These are phyloP conservation scores for Saccharomycopsis sp. DNA, from an alignment of 805 yeast species.

Conservation along the genomic window DNA sequence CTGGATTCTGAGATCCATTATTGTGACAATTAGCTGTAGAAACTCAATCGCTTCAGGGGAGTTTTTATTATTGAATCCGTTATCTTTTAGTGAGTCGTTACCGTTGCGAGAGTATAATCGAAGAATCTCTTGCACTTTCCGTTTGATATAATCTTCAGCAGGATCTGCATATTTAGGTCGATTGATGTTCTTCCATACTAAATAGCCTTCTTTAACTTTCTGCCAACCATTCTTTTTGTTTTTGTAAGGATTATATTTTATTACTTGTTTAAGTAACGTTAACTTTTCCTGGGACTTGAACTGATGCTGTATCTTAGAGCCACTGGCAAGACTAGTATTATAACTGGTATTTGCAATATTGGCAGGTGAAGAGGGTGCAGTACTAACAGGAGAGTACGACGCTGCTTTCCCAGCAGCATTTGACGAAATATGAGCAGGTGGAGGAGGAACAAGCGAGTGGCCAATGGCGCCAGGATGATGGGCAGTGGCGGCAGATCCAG, in stretches of 20 bases:
- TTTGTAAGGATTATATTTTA: slow-evolving; percentile 18
- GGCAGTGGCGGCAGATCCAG: background rate
- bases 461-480: background rate
- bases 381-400: background rate
- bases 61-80: slow-evolving; percentile 18
- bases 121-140: slow-evolving; percentile 22
- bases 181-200: slow-evolving; percentile 19
- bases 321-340: background rate
- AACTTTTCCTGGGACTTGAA: slow-evolving; percentile 20
- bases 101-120: slow-evolving; percentile 19
- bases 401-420: background rate
- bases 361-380: slow-evolving; percentile 1
- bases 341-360: background rate
- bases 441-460: background rate
- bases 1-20: slow-evolving; percentile 4
- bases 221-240: slow-evolving; percentile 21
- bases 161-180: slow-evolving; percentile 22
- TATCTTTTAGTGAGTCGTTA: slow-evolving; percentile 18
- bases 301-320: slow-evolving; percentile 19
- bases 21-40: slow-evolving; percentile 12
- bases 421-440: background rate
- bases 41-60: slow-evolving; percentile 16
- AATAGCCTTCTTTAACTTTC: slow-evolving; percentile 20
- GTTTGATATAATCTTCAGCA: slow-evolving; percentile 21
- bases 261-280: slow-evolving; percentile 17